These are phyloP conservation scores for Falciphora oryzae DNA, from an alignment of 2,329 filamentous ascomycete genomes.

Conservation along the genomic window DNA sequence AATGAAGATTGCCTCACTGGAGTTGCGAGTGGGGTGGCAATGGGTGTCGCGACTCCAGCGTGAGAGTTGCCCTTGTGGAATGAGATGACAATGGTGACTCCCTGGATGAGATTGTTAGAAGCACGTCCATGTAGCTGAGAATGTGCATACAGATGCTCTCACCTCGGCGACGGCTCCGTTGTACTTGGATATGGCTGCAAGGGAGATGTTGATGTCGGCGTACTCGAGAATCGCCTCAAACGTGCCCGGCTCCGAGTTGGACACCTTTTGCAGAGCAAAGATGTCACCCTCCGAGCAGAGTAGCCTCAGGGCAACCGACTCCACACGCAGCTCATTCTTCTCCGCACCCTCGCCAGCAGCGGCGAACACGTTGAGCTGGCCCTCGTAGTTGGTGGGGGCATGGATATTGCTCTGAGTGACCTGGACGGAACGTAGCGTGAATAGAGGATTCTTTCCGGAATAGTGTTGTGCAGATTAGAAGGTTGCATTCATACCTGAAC, in stretches of 20 bases:
- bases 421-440: background rate
- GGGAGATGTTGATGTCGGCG: constrained; percentile 40
- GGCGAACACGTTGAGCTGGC: constrained; percentile 48
- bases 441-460: background rate
- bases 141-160: constrained; percentile 15
- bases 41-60: constrained; percentile 15
- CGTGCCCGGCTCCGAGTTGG: constrained; percentile 34
- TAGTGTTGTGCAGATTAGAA: background rate
- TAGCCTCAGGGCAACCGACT: constrained; percentile 33
- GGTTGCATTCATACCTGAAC: constrained; percentile 26
- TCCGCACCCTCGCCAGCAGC: constrained; percentile 21
- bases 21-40: constrained; percentile 16
- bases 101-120: constrained; percentile 5
- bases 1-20: constrained; percentile 8
- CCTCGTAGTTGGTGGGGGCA: constrained; percentile 42
- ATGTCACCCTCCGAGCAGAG: constrained; percentile 44
- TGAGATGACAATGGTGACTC: constrained; percentile 9
- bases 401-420: background rate
- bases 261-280: constrained; percentile 42
- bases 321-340: constrained; percentile 19
- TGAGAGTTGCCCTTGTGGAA: constrained; percentile 15
- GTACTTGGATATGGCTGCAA: constrained; percentile 33
- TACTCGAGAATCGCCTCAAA: constrained; percentile 48
- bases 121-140: no score
- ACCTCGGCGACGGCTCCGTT: constrained; percentile 33